Base-by-base conservation (phyloP, 2,329 filamentous ascomycete species). In the Diaporthe eres region DNA sequence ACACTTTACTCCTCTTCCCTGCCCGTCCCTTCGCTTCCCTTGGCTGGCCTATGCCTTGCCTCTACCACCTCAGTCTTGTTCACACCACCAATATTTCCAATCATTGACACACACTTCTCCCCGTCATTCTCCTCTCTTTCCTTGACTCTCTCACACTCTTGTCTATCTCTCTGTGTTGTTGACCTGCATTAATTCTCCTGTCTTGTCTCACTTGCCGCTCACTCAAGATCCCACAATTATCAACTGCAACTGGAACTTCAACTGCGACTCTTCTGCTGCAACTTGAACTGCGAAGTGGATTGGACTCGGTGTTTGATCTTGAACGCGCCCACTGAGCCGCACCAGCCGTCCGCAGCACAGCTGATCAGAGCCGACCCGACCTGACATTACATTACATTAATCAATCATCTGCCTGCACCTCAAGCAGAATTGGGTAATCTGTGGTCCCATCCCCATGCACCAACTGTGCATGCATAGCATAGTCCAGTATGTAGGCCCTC, bases 161-260 rank as follows among this genome's bases (percentile, higher is more conserved):
- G 37, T 39, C 44, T 15, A n/a, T 37, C 15, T 15, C 25, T 58
- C 37, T 47, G 28, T 12, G 31, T 65, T 28, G 42, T 22, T 42
- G 51, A 37, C 25, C 10, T 71, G 60, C 31, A 51, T 76, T 67
- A 49, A 37, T 34, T 37, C 42, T 72, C n/a, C 51, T 71, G 67
- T 60, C 47, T 75, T 71, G 67, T 60, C 47, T 75, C 72, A 72
- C 67, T 61, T 76, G 58, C 51, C 67, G 53, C 75, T 72, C 49
- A 68, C 22, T 37, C 17, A 37, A n/a, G 12, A 19, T 28, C 53
- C 39, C 37, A 60, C 37, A 5, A 12, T 22, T n/a, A 34, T 2
- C 28, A 57, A 42, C 34, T 28, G 17, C 1, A 57, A 44, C 34
- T 53, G 44, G 31, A 37, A 51, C 22, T 34, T 37, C 47, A 39